Percentiles rank a stretch among this genome's conserved stretches.
These are phyloP conservation scores for Beverwykella pulmonaria DNA, from an alignment of 495 filamentous ascomycete species.

Conservation along the genomic window DNA sequence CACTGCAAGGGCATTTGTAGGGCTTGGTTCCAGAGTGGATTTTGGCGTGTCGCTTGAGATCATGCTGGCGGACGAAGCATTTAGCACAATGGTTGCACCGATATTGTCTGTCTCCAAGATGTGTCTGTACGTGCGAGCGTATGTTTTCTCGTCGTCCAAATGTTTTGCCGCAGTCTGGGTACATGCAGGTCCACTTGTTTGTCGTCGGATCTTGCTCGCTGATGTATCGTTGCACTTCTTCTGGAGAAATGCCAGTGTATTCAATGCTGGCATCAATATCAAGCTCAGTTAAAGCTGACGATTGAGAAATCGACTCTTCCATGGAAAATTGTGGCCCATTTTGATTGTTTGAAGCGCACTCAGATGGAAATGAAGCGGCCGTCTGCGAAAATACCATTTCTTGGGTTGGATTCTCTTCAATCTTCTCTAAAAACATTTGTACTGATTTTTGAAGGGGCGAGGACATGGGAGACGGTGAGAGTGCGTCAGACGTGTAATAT, in stretches of 20 bases:
- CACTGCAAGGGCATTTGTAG: conserved; percentile 86
- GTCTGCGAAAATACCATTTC: conserved; percentile 25
- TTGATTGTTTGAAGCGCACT: not conserved
- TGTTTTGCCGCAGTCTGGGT: conserved; percentile 74
- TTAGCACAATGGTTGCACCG: conserved; percentile 86
- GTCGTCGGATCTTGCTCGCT: conserved; percentile 71
- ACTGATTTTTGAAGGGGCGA: conserved; percentile 36
- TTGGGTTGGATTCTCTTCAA: conserved; percentile 28
- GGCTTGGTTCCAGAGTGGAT: conserved; percentile 94
- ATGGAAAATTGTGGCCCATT: conserved; percentile 35
- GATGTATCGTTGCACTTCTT: conserved; percentile 86
- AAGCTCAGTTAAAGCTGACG: conserved; percentile 51
- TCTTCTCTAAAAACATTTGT: conserved; percentile 31
- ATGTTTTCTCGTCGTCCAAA: conserved; percentile 97
- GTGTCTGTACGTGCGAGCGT: conserved; percentile 95
- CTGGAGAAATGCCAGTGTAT: conserved; percentile 78
- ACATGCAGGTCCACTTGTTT: conserved; percentile 86
- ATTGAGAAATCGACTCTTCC: conserved; percentile 44
- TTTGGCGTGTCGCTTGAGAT: conserved; percentile 94
- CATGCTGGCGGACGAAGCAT: conserved; percentile 94
- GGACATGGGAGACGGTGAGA: conserved; percentile 39
- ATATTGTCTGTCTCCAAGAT: conserved; percentile 92
- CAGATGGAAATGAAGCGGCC: conserved; percentile 15
- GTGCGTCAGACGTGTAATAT: conserved; percentile 39
- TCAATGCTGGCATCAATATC: conserved; percentile 48